These are phyloP conservation scores for Fusarium neocosmosporiellum DNA, from an alignment of 2,329 filamentous ascomycete species.

Conservation along the genomic window DNA sequence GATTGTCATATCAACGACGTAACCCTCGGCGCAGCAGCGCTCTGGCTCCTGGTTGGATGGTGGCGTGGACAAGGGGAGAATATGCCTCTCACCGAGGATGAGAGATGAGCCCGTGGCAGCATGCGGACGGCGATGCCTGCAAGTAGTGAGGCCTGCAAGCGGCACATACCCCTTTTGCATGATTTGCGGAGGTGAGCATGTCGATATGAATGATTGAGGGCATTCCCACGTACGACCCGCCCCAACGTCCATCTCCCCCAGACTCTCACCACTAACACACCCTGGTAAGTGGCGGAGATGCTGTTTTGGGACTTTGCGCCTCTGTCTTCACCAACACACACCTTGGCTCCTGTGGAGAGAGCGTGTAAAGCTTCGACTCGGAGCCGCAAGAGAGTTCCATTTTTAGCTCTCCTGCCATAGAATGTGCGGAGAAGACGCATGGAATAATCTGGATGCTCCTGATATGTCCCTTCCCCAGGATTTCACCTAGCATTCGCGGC, in stretches of 20 bases:
- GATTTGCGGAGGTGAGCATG: conserved; percentile 4
- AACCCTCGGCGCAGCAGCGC: background rate
- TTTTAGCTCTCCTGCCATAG: background rate
- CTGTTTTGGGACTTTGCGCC: conserved; percentile 3
- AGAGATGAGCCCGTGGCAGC: conserved; percentile 1
- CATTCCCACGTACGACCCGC: conserved; percentile 7
- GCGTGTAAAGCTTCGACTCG: conserved; percentile 6
- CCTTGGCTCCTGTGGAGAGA: background rate
- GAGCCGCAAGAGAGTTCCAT: background rate
- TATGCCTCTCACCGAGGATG: conserved; percentile 25
- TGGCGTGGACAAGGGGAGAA: background rate
- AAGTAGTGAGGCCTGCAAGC: conserved; percentile 7
- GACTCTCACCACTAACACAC: background rate
- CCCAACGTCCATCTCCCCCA: background rate
- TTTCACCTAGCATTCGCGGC: conserved; percentile 3
- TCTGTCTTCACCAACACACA: background rate
- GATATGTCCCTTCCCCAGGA: background rate
- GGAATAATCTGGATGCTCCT: conserved; percentile 3
- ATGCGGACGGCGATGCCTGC: conserved; percentile 3
- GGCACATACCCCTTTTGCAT: background rate
- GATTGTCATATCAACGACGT: conserved; percentile 9
- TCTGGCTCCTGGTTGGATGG: background rate
- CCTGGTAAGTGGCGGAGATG: conserved; percentile 2
- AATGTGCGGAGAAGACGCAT: conserved; percentile 7
- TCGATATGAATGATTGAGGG: conserved; percentile 4